Evolutionary conservation across 306 rosid genomes (phyloP).

Genomic region (Cicer pinnatifidum): DNA sequence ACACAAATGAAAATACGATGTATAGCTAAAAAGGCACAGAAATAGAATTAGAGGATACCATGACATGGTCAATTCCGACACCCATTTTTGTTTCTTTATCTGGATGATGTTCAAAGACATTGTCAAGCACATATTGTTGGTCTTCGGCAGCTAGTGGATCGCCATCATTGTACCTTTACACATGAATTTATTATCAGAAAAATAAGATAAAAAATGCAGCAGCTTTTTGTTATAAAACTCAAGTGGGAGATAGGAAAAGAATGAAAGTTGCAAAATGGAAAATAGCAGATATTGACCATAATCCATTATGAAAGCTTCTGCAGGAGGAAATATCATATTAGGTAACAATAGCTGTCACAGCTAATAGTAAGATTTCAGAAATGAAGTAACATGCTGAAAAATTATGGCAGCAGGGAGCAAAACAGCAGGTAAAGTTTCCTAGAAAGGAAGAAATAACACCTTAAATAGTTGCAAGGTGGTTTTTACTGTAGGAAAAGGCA

Average conservation of each 20-base stretch:
- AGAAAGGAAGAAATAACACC: constrained; percentile 35
- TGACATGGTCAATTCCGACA: constrained; percentile 73
- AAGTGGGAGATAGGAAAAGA: not conserved
- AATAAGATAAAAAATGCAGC: constrained; percentile 21
- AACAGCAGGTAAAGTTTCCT: constrained; percentile 38
- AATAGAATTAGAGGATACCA: constrained; percentile 57
- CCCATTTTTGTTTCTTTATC: constrained; percentile 90
- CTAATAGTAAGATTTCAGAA: constrained; percentile 11
- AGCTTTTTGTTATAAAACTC: constrained; percentile 4
- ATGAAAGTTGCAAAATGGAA: constrained; percentile 13
- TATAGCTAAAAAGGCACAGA: constrained; percentile 29
- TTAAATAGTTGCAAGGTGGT: constrained; percentile 17
- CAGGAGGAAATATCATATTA: constrained; percentile 10
- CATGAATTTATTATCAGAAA: constrained; percentile 41
- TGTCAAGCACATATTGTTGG: constrained; percentile 64
- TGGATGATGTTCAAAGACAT: constrained; percentile 82
- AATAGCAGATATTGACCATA: constrained; percentile 17
- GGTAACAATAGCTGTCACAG: constrained; percentile 27
- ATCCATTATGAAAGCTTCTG: not conserved
- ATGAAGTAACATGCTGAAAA: constrained; percentile 5
- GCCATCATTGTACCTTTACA: constrained; percentile 80
- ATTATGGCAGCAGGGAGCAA: constrained; percentile 2
- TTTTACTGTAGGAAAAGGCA: not conserved
- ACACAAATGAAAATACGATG: not conserved
- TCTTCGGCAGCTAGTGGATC: constrained; percentile 80